Percentiles rank a stretch among this genome's conserved stretches.
phyloP scores from a whole-genome alignment of 2,329 filamentous ascomycete genomes.

The Biscogniauxia marginata region DNA sequence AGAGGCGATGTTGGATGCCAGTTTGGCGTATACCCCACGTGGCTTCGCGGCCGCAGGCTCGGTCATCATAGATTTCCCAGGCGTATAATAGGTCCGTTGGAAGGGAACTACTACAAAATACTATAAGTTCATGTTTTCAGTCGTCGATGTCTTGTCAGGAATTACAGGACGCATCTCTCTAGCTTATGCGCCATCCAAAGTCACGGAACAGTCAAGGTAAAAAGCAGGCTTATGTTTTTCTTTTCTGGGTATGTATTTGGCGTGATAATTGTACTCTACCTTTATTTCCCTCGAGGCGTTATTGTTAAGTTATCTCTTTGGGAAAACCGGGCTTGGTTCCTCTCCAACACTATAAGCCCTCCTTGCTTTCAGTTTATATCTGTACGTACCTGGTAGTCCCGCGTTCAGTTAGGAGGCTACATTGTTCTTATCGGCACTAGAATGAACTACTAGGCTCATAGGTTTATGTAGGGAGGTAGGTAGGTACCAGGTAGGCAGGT shows the following conservation, averaged over 20 bases:
- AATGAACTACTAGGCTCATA: too few species aligned
- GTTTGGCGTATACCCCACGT: slow-evolving; percentile 2
- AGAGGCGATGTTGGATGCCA: background rate
- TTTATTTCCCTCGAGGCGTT: too few species aligned
- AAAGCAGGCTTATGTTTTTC: background rate
- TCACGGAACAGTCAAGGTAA: too few species aligned
- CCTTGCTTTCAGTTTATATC: too few species aligned
- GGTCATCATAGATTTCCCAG: background rate
- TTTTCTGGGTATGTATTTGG: background rate
- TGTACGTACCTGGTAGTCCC: too few species aligned
- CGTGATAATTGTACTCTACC: background rate
- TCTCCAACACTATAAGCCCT: too few species aligned
- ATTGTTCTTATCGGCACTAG: too few species aligned
- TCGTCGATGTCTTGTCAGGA: background rate
- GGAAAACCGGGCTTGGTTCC: too few species aligned
- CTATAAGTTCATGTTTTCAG: background rate
- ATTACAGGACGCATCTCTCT: background rate
- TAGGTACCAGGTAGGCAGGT: too few species aligned
- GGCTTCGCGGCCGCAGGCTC: background rate
- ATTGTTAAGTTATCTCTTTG: too few species aligned
- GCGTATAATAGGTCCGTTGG: background rate
- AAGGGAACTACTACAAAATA: background rate
- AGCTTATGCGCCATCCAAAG: background rate
- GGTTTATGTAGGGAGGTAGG: too few species aligned
- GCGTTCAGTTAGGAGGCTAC: too few species aligned